These are phyloP conservation scores for Boletus sp. DNA, from an alignment of 768 basidiomycete species.

Conservation along the genomic window DNA sequence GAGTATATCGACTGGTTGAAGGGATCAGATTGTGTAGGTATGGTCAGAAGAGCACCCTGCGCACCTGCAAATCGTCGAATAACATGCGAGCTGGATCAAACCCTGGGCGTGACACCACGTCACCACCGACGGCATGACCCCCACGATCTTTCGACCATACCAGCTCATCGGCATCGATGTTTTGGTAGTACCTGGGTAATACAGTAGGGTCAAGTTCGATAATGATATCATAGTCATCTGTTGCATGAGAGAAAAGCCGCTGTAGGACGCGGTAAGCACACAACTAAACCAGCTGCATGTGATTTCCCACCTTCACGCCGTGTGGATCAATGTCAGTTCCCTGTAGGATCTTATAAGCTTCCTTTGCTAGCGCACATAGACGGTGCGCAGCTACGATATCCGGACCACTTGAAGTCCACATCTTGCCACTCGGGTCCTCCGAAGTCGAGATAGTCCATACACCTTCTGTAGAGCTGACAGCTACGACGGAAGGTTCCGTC, in stretches of 20 bases:
- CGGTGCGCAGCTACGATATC: slow-evolving; percentile 72
- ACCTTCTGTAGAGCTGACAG: slow-evolving; percentile 36
- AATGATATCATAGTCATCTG: slow-evolving; percentile 81
- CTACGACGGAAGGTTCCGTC: slow-evolving; percentile 19
- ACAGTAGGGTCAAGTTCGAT: slow-evolving; percentile 64
- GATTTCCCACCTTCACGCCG: slow-evolving; percentile 54
- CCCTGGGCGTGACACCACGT: slow-evolving; percentile 48
- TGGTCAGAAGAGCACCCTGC: slow-evolving; percentile 12
- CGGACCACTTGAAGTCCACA: slow-evolving; percentile 73
- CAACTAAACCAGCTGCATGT: not conserved
- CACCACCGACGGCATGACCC: slow-evolving; percentile 29
- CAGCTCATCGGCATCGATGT: slow-evolving; percentile 48
- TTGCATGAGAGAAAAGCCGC: slow-evolving; percentile 85
- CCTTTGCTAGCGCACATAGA: slow-evolving; percentile 68
- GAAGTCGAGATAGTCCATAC: slow-evolving; percentile 83
- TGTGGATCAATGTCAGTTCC: slow-evolving; percentile 47
- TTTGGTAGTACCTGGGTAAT: slow-evolving; percentile 74
- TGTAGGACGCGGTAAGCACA: slow-evolving; percentile 29
- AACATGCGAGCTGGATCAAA: slow-evolving; percentile 77
- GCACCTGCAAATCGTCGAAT: slow-evolving; percentile 69
- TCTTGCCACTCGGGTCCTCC: slow-evolving; percentile 63
- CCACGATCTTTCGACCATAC: slow-evolving; percentile 41
- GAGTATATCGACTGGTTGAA: slow-evolving; percentile 58
- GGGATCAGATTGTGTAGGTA: slow-evolving; percentile 1
- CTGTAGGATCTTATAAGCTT: slow-evolving; percentile 61